Conservation (phyloP, 2,329 filamentous ascomycete genomes). For the Xylariaceae sp. region DNA sequence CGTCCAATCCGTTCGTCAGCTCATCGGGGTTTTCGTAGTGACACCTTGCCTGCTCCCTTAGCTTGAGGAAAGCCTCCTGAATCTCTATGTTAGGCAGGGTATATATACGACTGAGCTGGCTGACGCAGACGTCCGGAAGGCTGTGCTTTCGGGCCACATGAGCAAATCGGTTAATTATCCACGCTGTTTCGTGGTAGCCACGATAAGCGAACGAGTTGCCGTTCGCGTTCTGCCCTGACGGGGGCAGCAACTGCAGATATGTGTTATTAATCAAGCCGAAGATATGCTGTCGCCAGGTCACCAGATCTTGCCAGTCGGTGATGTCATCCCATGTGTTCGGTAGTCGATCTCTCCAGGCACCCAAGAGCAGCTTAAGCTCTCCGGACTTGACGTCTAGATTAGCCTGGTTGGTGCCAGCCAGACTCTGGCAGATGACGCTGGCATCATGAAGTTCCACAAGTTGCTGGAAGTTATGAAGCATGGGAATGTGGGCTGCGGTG, state of each 20-base stretch:
- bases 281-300: constrained; percentile 99
- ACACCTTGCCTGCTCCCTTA: constrained; percentile 97
- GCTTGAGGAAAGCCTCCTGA: constrained; percentile 95
- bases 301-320: constrained; percentile 96
- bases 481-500: constrained; percentile 90
- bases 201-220: constrained; percentile 94
- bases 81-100: constrained; percentile 99
- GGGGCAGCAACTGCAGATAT: constrained; percentile 80
- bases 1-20: constrained; percentile 86
- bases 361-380: constrained; percentile 88
- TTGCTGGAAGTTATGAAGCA: constrained; percentile 97
- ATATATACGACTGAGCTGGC: constrained; percentile 94
- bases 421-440: constrained; percentile 89
- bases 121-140: constrained; percentile 95
- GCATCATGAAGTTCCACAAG: constrained; percentile 96
- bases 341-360: constrained; percentile 90
- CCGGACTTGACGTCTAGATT: constrained; percentile 94
- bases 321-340: constrained; percentile 99
- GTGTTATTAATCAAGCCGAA: constrained; percentile 96
- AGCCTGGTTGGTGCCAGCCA: constrained; percentile 74
- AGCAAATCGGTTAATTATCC: constrained; percentile 99
- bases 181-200: constrained; percentile 97
- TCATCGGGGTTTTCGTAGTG: constrained; percentile 96
- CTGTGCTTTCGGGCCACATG: constrained; percentile 97
- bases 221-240: constrained; percentile 73